These are phyloP conservation scores for slime mould (Dictyostelium discoideum) DNA, from an alignment of 78 protist species.

Conservation along the genomic window DNA sequence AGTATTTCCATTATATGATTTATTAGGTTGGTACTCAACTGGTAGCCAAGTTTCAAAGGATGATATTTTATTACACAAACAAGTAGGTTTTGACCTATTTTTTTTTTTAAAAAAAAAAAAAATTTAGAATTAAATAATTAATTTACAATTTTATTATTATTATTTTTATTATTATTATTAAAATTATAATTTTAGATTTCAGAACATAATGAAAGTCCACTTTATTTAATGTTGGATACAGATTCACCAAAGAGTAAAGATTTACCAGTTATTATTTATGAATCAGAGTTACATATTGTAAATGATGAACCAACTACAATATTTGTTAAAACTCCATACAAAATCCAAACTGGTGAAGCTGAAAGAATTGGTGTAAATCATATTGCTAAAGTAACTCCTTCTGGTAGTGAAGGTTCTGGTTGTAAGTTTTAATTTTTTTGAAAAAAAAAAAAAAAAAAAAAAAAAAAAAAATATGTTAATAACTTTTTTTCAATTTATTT, in stretches of 20 bases:
- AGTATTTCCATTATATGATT: constrained; percentile 84
- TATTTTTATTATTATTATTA: too few species aligned
- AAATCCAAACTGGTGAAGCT: constrained; percentile 86
- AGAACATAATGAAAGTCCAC: constrained; percentile 83
- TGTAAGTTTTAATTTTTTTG: constrained; percentile 9
- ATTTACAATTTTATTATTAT: neutral
- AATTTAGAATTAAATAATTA: too few species aligned
- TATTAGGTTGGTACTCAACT: constrained; percentile 90
- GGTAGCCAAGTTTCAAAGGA: constrained; percentile 41
- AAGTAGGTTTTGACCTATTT: neutral
- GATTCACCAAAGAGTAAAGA: constrained; percentile 16
- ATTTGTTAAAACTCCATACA: constrained; percentile 61
- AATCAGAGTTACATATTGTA: constrained; percentile 84
- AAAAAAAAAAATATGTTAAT: neutral
- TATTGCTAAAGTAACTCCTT: constrained; percentile 84
- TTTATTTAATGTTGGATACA: constrained; percentile 85
- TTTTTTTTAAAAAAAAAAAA: too few species aligned
- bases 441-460: neutral
- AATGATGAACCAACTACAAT: constrained; percentile 66
- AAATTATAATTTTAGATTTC: constrained; percentile 8
- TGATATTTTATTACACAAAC: constrained; percentile 80
- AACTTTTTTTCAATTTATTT: neutral
- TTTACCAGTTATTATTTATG: constrained; percentile 83
- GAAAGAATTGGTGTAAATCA: constrained; percentile 91
- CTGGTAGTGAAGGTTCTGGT: constrained; percentile 71